Evolutionary conservation across 1,284 basidiomycete genomes (phyloP), one percentile per base, ranked within the genome.

Genomic region (Vanrija sp.): DNA sequence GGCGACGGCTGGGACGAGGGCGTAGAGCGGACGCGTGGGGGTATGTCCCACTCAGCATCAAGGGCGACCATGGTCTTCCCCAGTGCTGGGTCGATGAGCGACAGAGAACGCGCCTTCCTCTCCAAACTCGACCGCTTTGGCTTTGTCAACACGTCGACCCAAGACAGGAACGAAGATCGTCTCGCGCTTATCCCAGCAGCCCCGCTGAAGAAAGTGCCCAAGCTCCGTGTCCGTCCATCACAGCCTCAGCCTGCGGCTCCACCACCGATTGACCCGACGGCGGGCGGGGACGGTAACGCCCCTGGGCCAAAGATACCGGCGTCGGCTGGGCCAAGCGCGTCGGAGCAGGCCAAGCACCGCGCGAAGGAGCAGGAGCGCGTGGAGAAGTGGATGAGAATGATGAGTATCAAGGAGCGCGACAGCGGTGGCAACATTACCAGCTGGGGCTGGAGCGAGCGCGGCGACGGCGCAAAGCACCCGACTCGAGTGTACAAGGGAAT

Each of bases 1-100:
- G 92, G 92, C 3, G 92, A 96, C 71, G 92, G 92, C 0, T 90
- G 86, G 76, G 87, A 88, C 62, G 90, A 94, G 62, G 92, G 92
- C 36, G 81, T 92, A 15, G 92, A 96, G 76, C 83, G 90, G 39
- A 96, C 91, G n/a, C 82, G 92, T 53, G 90, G 90, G n/a, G 83
- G 87, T 47, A 78, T 86, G 46, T 42, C 52, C 16, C 61, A 57
- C 14, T 49, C 59, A 1, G 59, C 56, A 12, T 63, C 67, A 35
- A 55, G 73, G 25, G 62, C 59, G 46, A 83, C 84, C 4, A 65
- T 86, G 10, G 82, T 78, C 12, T 75, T 79, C 75, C 57, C 80
- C 77, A 45, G 82, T 47, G 56, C 54, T 2, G 65, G 66, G 15
- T 60, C 63, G 31, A 60, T 77, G 12, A 60, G 63, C 8, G 67